A percentile compares a stretch with the other conserved stretches of the same genome.
Conservation (phyloP, 1,139 yeast genomes). For the Blastobotrys proliferans region DNA sequence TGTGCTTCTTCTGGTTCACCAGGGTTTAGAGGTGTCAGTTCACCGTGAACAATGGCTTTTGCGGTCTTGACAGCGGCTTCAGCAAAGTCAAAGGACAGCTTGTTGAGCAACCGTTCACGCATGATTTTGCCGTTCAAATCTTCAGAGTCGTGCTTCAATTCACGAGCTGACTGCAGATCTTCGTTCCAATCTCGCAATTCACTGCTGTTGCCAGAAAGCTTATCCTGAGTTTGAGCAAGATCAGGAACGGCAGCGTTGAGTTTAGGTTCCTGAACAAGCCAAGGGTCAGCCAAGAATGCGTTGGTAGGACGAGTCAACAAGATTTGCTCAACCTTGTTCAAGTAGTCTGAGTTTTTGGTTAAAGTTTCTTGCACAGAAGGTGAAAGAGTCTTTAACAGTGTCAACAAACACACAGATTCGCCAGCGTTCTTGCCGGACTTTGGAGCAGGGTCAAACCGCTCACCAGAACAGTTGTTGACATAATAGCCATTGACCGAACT, state of each 20-base stretch:
- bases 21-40: conserved; percentile 76
- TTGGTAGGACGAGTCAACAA: conserved; percentile 63
- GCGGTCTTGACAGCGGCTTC: conserved; percentile 78
- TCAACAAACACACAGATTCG: conserved; percentile 45
- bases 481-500: conserved; percentile 75
- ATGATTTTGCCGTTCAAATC: conserved; percentile 60
- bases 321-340: conserved; percentile 45
- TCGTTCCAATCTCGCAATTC: conserved; percentile 75
- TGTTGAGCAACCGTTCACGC: conserved; percentile 71
- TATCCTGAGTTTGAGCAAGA: conserved; percentile 55
- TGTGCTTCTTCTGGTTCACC: conserved; percentile 54
- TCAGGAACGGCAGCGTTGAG: conserved; percentile 45
- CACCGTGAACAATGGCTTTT: conserved; percentile 67
- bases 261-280: conserved; percentile 51
- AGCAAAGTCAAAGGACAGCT: conserved; percentile 74
- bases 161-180: conserved; percentile 79
- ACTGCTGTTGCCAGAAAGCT: conserved; percentile 14
- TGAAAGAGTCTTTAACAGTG: conserved; percentile 53
- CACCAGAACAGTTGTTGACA: conserved; percentile 63
- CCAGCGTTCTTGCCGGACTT: conserved; percentile 37
- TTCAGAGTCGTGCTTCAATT: conserved; percentile 46
- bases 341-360: conserved; percentile 40
- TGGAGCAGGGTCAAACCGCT: conserved; percentile 62
- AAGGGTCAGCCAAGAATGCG: conserved; percentile 62
- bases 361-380: conserved; percentile 45